A percentile compares a stretch with the other conserved stretches of the same genome.
Conservation (phyloP, 208 protist genomes). For the Phytomonas sp. region DNA sequence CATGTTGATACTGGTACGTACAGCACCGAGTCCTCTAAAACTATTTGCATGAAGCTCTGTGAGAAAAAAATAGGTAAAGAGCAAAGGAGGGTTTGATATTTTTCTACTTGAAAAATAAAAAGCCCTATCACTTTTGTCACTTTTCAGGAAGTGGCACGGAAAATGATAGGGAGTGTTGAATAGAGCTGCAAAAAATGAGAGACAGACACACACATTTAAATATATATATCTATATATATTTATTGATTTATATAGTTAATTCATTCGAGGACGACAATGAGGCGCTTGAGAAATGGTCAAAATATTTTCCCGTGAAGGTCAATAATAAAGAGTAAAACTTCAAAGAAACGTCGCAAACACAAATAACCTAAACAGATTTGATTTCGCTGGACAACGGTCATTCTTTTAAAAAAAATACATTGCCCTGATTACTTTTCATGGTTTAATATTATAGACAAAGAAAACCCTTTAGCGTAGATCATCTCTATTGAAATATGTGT, state of each 20-base stretch:
- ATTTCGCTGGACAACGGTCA: not conserved
- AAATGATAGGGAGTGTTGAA: not conserved
- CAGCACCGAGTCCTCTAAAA: not conserved
- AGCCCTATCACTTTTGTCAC: not conserved
- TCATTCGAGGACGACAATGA: not conserved
- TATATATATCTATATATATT: conserved; percentile 10
- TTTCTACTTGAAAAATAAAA: conserved; percentile 7
- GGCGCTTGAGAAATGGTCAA: not conserved
- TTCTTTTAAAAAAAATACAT: not conserved
- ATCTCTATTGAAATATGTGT: not conserved
- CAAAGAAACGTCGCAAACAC: not conserved
- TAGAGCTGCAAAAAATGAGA: not conserved
- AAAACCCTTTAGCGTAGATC: not conserved
- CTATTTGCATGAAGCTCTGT: not conserved
- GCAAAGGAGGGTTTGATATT: not conserved
- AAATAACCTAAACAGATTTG: not conserved
- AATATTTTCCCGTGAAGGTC: not conserved
- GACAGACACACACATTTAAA: not conserved
- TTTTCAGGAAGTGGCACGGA: not conserved
- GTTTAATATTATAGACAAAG: not conserved
- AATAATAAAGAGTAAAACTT: not conserved
- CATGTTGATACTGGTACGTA: conserved; percentile 1
- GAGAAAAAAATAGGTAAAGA: not conserved
- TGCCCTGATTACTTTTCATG: conserved; percentile 2
- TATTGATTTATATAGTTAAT: not conserved